phyloP scores from a whole-genome alignment of 2,329 filamentous ascomycete genomes.

The Aspergillus novofumigatus region DNA sequence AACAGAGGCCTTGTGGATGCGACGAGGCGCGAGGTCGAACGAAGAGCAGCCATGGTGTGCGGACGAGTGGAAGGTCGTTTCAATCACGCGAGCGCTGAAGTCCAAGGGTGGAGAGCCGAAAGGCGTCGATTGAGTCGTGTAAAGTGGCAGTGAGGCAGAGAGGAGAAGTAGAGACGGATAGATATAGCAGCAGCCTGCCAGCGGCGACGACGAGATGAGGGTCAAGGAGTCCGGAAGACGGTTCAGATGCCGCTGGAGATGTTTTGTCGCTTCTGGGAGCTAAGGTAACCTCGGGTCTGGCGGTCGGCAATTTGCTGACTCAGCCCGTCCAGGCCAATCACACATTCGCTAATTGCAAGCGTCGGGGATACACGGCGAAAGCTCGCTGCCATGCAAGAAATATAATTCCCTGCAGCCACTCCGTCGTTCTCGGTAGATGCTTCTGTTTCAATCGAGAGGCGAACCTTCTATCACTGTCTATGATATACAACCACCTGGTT shows the following conservation, averaged over 20 bases:
- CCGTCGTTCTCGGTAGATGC: background rate
- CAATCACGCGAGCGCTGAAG: conserved; percentile 6
- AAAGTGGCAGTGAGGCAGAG: background rate
- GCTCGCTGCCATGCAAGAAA: conserved; percentile 1
- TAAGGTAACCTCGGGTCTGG: conserved; percentile 35
- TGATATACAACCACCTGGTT: background rate
- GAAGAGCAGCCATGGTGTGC: conserved; percentile 46
- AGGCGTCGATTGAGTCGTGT: background rate
- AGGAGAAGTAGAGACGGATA: conserved; percentile 3
- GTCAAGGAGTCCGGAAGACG: conserved; percentile 15
- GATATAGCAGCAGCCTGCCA: conserved; percentile 13
- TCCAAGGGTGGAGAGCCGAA: background rate
- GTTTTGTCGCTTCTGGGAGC: conserved; percentile 19
- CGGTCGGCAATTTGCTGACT: conserved; percentile 30
- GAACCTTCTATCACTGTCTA: background rate
- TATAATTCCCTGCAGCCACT: conserved; percentile 7
- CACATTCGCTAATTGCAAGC: conserved; percentile 31
- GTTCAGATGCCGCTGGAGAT: conserved; percentile 18
- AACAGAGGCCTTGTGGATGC: conserved; percentile 41
- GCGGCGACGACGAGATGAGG: conserved; percentile 19
- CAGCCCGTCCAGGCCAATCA: conserved; percentile 28
- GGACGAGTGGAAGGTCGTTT: conserved; percentile 10
- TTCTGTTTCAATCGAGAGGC: background rate
- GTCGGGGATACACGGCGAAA: conserved; percentile 35
- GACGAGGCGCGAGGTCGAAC: conserved; percentile 44